phyloP scores from a whole-genome alignment of 176 grass and related monocot genomes.

The Ampelocalamus luodianensis region DNA sequence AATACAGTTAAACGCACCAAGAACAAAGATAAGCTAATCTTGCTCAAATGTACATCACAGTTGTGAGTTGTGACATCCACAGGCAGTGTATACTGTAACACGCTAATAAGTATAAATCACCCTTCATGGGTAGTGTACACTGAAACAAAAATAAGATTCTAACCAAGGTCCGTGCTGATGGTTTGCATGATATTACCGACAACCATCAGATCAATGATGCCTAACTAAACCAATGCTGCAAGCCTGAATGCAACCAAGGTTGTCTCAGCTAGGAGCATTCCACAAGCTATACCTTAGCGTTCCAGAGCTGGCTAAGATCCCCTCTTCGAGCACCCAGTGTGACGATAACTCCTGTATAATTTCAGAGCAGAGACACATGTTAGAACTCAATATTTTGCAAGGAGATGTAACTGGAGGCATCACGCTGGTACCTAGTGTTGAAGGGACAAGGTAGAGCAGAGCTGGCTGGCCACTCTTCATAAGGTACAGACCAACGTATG shows the following conservation, averaged over 20 bases:
- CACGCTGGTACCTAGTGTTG: slow-evolving; percentile 70
- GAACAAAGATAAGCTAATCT: background rate
- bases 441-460: slow-evolving; percentile 97
- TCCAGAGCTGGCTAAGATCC: slow-evolving; percentile 80
- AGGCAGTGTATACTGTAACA: background rate
- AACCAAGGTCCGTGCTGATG: background rate
- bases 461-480: slow-evolving; percentile 94
- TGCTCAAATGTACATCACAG: slow-evolving; percentile 22
- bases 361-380: background rate
- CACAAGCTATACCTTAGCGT: slow-evolving; percentile 43
- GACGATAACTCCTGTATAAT: slow-evolving; percentile 55
- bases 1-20: background rate
- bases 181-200: background rate
- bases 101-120: slow-evolving; percentile 4
- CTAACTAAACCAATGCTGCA: slow-evolving; percentile 8
- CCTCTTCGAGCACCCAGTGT: slow-evolving; percentile 67
- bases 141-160: background rate
- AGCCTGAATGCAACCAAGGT: background rate
- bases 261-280: background rate
- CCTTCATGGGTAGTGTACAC: background rate
- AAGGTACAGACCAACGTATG: slow-evolving; percentile 78
- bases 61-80: background rate
- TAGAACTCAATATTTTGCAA: background rate
- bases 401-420: background rate
- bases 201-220: background rate